phyloP scores from a whole-genome alignment of 805 yeast species.

The Peterozyma toletana region DNA sequence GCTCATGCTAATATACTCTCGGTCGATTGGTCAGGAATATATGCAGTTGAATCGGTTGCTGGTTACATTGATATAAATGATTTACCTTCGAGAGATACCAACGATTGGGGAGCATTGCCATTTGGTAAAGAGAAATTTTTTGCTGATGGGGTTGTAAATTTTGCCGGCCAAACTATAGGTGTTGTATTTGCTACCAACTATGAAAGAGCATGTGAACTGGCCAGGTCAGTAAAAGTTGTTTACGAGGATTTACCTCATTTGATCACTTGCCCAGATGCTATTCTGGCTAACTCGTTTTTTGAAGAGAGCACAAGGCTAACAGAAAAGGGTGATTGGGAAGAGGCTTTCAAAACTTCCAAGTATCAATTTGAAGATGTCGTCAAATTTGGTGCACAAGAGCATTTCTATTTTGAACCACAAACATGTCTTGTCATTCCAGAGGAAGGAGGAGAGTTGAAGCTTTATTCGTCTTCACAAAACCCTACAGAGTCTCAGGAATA shows the following conservation, averaged over 20 bases:
- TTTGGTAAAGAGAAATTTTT: constrained; percentile 36
- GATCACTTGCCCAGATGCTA: constrained; percentile 35
- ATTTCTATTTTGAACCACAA: constrained; percentile 40
- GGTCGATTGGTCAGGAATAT: constrained; percentile 30
- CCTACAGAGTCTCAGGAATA: constrained; percentile 36
- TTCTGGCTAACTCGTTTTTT: constrained; percentile 30
- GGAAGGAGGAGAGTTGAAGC: constrained; percentile 38
- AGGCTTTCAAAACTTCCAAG: constrained; percentile 24
- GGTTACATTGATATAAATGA: constrained; percentile 35
- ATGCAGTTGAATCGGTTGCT: constrained; percentile 29
- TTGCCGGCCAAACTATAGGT: constrained; percentile 37
- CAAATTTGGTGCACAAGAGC: constrained; percentile 41
- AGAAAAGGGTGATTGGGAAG: constrained; percentile 32
- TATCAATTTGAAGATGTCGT: constrained; percentile 29
- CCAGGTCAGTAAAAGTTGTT: constrained; percentile 31
- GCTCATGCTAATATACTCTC: constrained; percentile 35
- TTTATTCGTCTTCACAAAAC: constrained; percentile 35
- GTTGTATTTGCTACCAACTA: constrained; percentile 30
- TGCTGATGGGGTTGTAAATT: constrained; percentile 32
- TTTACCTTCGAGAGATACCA: constrained; percentile 26
- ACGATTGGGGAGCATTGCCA: constrained; percentile 33
- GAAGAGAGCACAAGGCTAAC: constrained; percentile 22
- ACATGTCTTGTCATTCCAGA: constrained; percentile 36
- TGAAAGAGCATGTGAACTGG: constrained; percentile 33
- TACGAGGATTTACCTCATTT: constrained; percentile 34